Base-by-base conservation (phyloP, 2,329 filamentous ascomycete genomes). In the Stachybotrys chlorohalonatus region DNA sequence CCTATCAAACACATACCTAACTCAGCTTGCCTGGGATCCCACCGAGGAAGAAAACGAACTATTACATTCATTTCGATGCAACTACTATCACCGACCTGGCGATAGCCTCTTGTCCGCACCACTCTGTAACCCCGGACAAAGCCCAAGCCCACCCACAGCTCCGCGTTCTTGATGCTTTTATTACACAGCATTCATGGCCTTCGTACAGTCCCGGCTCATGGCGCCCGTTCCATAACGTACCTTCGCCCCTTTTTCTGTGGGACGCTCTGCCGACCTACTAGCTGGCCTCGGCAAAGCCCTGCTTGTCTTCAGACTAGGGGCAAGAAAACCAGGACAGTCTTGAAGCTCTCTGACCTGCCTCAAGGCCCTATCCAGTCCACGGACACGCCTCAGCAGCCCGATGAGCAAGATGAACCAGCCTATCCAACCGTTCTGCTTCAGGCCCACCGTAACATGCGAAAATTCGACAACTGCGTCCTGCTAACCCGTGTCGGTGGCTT, bases 401-500 rank as follows among this genome's bases (percentile, higher is more conserved):
- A 46, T 5, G 54, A 74, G 54, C 67, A 74, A 57, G 70, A 74
- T 54, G 72, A 62, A 15, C 79, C 81, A 15, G 66, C 74, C 6
- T 96, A 96, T 69, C 92, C 94, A 15, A 88, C 90, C n/a, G 88
- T 97, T 51, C 76, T 97, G 55, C 83, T 90, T 65, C 91, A 96
- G 68, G 93, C 90, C 31, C 83, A 84, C 55, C 89, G 85, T 61
- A 95, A 96, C 72, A 96, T 97, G 86, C 80, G 84, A 61, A 91
- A 87, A 64, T 96, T 95, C 72, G 83, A 85, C 64, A 90, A 95
- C 63, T 97, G 93, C 71, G 88, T 99, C 46, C 71, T 99, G 7
- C 74, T 99, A 56, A 99, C 94, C 5, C 84, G 93, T 55, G 91
- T 99, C 31, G 94, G 94, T 54, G 87, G 92, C 57, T 99, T 99